Evolutionary conservation across 805 yeast genomes (phyloP), one percentile per base, ranked within the genome.

Genomic region (Scheffersomyces lignosus): DNA sequence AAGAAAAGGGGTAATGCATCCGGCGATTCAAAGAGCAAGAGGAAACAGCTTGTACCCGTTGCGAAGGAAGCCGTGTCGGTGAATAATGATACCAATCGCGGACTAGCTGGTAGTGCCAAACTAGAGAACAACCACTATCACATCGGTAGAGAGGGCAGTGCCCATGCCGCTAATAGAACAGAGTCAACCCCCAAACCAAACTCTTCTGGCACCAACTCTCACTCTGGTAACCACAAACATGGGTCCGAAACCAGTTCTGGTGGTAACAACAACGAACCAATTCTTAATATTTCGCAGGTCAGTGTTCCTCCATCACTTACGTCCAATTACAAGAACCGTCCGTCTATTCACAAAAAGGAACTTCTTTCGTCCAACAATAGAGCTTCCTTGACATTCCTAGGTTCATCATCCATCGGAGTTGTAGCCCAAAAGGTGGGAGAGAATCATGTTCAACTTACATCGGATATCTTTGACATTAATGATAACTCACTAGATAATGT

Each of bases 371-470:
- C 56, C 17, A 59, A 60, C 35, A 41, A 40, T 17, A 51, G 45
- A 18, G 53, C 65, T 4, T 41, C 68, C 6, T 55, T 69, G 29
- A 68, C 83, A 2, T 80, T 74, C 47, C 60, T 79, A 33, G 85
- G 86, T 1, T 60, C 76, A 3, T 71, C 77, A 9, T 70, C 81
- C 5, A 64, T 77, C 27, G 71, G 77, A 13, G 52, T 66, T 18
- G 60, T 75, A 46, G 68, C 77, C 7, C 71, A 73, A 37, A 68
- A 62, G 34, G 64, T 69, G 13, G 71, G 75, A 9, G 71, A 72
- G 33, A 67, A 71, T 34, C 81, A 78, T 48, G 59, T 72, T 16
- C 70, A 64, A 46, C 62, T 75, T 28, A 59, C 67, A 6, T 65
- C 62, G 33, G 73, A 69, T 45, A 48, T 69, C 23, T 66, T 60